Percentiles rank a stretch among this genome's conserved stretches.
Conservation (phyloP, 1,284 basidiomycete species). For the Meripilus lineatus region DNA sequence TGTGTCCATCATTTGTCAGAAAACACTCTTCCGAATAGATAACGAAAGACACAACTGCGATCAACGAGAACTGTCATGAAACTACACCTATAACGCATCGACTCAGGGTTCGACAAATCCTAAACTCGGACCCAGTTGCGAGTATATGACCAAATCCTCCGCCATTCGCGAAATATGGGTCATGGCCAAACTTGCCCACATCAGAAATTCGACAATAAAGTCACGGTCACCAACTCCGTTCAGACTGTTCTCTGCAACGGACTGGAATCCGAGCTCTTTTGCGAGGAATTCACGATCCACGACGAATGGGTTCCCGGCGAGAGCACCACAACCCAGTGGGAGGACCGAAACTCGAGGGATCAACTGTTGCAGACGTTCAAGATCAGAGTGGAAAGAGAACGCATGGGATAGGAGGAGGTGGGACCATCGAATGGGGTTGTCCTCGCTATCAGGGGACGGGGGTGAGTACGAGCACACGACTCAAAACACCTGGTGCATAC, state of each 20-base stretch:
- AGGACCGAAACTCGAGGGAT: conserved; percentile 87
- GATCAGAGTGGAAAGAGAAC: conserved; percentile 85
- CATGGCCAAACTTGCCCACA: conserved; percentile 93
- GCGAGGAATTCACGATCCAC: conserved; percentile 89
- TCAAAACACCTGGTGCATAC: conserved; percentile 40
- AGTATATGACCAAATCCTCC: conserved; percentile 96
- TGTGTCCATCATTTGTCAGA: too few relatives aligned
- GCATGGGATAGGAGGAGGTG: conserved; percentile 95
- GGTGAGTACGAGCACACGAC: background rate
- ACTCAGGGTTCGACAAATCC: background rate
- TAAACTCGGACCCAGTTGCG: conserved; percentile 93
- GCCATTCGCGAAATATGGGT: conserved; percentile 92
- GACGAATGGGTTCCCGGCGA: conserved; percentile 94
- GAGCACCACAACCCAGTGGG: conserved; percentile 90
- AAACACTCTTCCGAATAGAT: too few relatives aligned
- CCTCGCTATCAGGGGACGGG: conserved; percentile 59
- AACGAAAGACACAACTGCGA: conserved; percentile 2
- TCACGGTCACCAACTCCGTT: conserved; percentile 96
- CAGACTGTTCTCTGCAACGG: conserved; percentile 88
- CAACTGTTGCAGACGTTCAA: conserved; percentile 83
- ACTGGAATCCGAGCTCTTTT: conserved; percentile 79
- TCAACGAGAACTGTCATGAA: background rate
- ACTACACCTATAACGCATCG: background rate
- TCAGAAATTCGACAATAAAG: conserved; percentile 95
- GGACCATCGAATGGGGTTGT: conserved; percentile 98